Percentiles rank a stretch among this genome's conserved stretches.
Conservation (phyloP, 2,329 filamentous ascomycete species). For the Stagonosporopsis chrysanthemi region DNA sequence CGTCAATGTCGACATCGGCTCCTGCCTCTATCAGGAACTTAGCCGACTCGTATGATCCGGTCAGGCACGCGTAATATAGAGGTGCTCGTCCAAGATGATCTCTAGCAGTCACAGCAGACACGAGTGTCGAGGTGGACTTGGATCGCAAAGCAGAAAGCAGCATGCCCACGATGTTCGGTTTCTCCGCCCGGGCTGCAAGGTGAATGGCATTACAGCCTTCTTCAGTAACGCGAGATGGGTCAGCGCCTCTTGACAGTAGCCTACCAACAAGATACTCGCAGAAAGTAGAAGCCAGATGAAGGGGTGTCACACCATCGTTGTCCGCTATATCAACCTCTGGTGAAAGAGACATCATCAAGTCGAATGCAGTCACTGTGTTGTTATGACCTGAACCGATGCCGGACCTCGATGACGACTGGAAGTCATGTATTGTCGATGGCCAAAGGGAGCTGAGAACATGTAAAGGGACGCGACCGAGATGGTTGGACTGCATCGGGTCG, state of each 20-base stretch:
- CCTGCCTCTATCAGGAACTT: not conserved
- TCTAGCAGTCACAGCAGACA: not conserved
- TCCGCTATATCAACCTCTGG: not conserved
- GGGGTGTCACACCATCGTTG: not conserved
- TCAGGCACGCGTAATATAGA: not conserved
- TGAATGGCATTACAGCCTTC: not conserved
- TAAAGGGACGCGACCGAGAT: not conserved
- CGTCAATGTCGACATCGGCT: not conserved
- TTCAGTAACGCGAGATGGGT: not conserved
- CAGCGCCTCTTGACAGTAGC: not conserved
- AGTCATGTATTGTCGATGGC: not conserved
- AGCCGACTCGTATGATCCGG: not conserved
- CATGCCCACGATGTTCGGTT: not conserved
- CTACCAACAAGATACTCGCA: not conserved
- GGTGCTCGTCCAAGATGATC: not conserved
- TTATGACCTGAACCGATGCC: not conserved
- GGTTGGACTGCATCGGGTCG: not conserved
- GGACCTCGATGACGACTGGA: not conserved
- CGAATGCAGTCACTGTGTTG: not conserved
- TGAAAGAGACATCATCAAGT: not conserved
- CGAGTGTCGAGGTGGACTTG: too few species aligned
- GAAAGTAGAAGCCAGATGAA: not conserved
- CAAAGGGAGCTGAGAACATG: not conserved
- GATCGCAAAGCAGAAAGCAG: not conserved
- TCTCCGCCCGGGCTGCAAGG: not conserved